Evolutionary conservation across 225 moss, liverwort and hornwort species (phyloP), one percentile per base, ranked within the genome.

Genomic region (Marchantia paleacea): DNA sequence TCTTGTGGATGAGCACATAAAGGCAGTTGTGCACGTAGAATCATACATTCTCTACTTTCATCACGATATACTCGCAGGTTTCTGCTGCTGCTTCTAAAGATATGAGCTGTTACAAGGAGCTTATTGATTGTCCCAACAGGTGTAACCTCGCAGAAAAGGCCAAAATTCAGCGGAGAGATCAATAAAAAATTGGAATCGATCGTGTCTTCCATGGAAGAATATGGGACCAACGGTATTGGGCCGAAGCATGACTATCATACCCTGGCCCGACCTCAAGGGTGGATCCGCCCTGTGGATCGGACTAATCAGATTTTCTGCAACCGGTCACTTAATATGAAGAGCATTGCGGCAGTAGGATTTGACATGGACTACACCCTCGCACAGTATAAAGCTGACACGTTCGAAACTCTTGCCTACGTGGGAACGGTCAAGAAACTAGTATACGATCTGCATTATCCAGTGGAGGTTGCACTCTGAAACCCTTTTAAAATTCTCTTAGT

Each of bases 341-440:
- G 96, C 83, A 94, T 97, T 57, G 96, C 91, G 52, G 96, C 96
- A 26, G 93, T 97, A 73, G 94, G 96, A 68, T 97, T 97, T 81
- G 96, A 97, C 82, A 97, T 97, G 96, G 96, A 97, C 84, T 97
- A 97, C 82, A 97, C 96, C 30, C 92, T 97, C 25, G 96, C 96
- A 10, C 96, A 97, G 54, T 97, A 97, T 81, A 97, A 89, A 82
- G 85, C 94, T 50, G 94, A 97, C 61, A 97, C 96, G 20, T 97
- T 97, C 78, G 96, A 97, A 84, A 92, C 88, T 55, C 85, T 97
- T 65, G 94, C 96, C 71, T 97, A 97, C 79, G 82, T 80, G 64
- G 96, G 96, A 77, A 97, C 96, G 8, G 88, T 94, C 57, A 80
- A 86, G 26, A 97, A 97, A 83, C 85, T 97, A 80, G 96, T 97